Evolutionary conservation across 768 basidiomycete species (phyloP).

Genomic region (Naganishia vishniacii): DNA sequence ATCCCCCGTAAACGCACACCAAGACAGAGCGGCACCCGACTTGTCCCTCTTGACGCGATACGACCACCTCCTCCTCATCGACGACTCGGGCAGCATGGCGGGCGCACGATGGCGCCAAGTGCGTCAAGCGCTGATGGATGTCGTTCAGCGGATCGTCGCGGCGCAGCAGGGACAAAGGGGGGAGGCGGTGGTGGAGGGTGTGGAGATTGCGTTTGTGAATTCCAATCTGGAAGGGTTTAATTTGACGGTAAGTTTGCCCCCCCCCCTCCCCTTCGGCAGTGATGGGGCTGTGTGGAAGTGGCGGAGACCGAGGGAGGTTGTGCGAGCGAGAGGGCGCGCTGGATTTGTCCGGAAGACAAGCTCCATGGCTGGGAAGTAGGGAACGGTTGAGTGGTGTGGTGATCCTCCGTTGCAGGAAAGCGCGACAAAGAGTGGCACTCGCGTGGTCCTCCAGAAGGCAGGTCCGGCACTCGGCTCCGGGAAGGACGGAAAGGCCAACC

Average conservation of each 20-base stretch:
- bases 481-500: too few species aligned
- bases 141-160: conserved; percentile 29
- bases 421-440: too few species aligned
- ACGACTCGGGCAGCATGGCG: conserved; percentile 35
- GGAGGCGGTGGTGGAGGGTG: conserved; percentile 34
- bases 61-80: conserved; percentile 40
- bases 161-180: conserved; percentile 40
- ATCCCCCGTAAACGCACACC: neutral
- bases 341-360: too few species aligned
- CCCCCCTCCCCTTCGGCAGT: neutral
- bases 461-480: too few species aligned
- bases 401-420: too few species aligned
- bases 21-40: conserved; percentile 22
- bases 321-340: too few species aligned
- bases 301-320: neutral
- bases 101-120: conserved; percentile 42
- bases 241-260: conserved; percentile 36
- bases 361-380: too few species aligned
- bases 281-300: neutral
- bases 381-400: too few species aligned
- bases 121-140: conserved; percentile 35
- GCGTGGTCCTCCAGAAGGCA: too few species aligned
- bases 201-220: conserved; percentile 46
- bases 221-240: conserved; percentile 39
- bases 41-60: conserved; percentile 37